phyloP scores from a whole-genome alignment of 805 yeast species.

The Yamadazyma sp. region DNA sequence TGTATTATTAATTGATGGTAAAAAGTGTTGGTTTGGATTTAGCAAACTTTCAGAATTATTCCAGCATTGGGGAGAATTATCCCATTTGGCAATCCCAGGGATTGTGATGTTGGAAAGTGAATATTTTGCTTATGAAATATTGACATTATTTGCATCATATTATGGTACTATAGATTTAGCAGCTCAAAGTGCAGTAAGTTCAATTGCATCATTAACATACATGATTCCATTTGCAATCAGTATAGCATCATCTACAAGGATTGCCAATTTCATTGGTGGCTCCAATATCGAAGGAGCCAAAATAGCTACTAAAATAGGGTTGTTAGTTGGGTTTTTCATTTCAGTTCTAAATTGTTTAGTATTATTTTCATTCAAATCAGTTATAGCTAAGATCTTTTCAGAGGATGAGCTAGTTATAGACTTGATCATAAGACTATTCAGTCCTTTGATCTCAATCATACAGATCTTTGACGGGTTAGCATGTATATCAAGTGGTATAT shows the following conservation, averaged over 20 bases:
- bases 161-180: conserved; percentile 50
- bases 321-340: conserved; percentile 27
- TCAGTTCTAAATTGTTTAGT: conserved; percentile 40
- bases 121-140: conserved; percentile 44
- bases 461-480: conserved; percentile 71
- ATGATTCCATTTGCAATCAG: conserved; percentile 47
- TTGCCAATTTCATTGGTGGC: conserved; percentile 45
- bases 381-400: conserved; percentile 60
- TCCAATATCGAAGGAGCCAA: conserved; percentile 37
- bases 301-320: conserved; percentile 31
- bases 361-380: conserved; percentile 43
- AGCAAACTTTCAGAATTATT: conserved; percentile 34
- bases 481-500: conserved; percentile 66
- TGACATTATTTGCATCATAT: conserved; percentile 44
- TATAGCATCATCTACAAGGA: conserved; percentile 42
- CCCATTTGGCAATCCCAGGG: conserved; percentile 42
- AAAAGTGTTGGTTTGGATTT: conserved; percentile 67
- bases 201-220: conserved; percentile 42
- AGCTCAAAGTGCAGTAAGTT: conserved; percentile 50
- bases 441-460: conserved; percentile 60
- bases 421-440: conserved; percentile 50
- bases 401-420: conserved; percentile 55
- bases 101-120: conserved; percentile 45
- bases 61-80: conserved; percentile 33
- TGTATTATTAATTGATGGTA: conserved; percentile 54